Evolutionary conservation across 176 grass and related monocot species (phyloP), one percentile per base, ranked within the genome.

Genomic region (Hordeum marinum): DNA sequence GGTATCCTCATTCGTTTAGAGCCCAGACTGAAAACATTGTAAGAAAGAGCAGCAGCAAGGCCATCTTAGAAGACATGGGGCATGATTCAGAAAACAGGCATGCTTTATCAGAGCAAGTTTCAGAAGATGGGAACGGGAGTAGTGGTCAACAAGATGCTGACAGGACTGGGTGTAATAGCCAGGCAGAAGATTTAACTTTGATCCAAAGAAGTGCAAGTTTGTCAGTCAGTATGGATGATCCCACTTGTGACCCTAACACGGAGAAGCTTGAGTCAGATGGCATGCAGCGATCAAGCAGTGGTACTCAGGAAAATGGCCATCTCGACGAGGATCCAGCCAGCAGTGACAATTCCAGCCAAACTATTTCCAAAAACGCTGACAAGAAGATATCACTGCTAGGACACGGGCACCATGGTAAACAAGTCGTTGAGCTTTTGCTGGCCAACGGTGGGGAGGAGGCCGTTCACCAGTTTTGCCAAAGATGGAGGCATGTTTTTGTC

Each of bases 401-500:
- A 35, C 93, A 98, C 45, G 93, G 96, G 20, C 93, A 86, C 37
- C 93, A 98, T 12, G 93, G 96, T 55, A 95, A 94, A 92, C 90
- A 95, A 87, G 88, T 98, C 25, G 91, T 95, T 70, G 93, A 94
- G 55, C 77, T 93, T 82, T 85, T 98, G 79, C 80, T 95, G 34
- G 34, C 62, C 43, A 92, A 81, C 0, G 81, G 87, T 0, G 93
- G 96, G 3, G 96, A 98, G 42, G 93, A 94, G 67, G 88, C 91
- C 26, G 77, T 98, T 76, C 76, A 82, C 8, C 83, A 94, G 29
- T 98, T 95, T 63, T 90, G 91, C 80, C 96, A 94, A 80, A 87
- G 92, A 77, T 98, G 96, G 96, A 95, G 96, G 84, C 85, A 90
- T 77, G 82, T 95, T 36, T 94, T 98, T 54, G 96, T 98, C 48